Base-by-base conservation (phyloP, 306 rosid species). In the Senna tora region DNA sequence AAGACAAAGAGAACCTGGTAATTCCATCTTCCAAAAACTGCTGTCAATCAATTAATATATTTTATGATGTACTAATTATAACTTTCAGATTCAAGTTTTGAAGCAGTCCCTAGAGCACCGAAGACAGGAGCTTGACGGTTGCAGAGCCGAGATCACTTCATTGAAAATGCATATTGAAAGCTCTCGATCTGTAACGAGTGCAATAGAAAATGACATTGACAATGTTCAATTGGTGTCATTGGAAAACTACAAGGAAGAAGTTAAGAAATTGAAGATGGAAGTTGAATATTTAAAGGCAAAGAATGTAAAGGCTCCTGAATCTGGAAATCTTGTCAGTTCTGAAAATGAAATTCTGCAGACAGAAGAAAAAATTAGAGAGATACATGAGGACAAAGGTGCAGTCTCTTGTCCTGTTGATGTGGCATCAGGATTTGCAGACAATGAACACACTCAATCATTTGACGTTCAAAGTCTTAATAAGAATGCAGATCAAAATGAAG, bases 91-190 rank as follows among this genome's bases (percentile, higher is more conserved):
- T 71, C 96, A 84, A 75, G 84, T 58, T 76, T 82, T 87, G 64
- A 94, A 86, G 85, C 87, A 87, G 77, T 87, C 97, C 83, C 73
- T 85, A 81, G 97, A 89, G 81, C 82, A 41, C 76, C 91, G 85
- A 78, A 85, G 96, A 61, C 87, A 86, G 87, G 93, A 91, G 54
- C 84, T 91, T 73, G 87, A 81, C 86, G 91, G 79, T 62, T 89
- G 96, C 76, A 84, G 90, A 84, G 82, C 92, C 77, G 99, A 94
- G 87, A 87, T 94, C 81, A 85, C 93, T 58, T 85, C 96, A 21
- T 84, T 94, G 84, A 94, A 91, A 85, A 74, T 89, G 96, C 95
- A 86, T 33, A 85, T 82, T 79, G 96, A 82, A 75, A 96, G 90
- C 62, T 91, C 87, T 81, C 60, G 6, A 63, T 81, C 77, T 33